Conservation (phyloP, 495 filamentous ascomycete species). For the Umbilicaria muhlenbergii region DNA sequence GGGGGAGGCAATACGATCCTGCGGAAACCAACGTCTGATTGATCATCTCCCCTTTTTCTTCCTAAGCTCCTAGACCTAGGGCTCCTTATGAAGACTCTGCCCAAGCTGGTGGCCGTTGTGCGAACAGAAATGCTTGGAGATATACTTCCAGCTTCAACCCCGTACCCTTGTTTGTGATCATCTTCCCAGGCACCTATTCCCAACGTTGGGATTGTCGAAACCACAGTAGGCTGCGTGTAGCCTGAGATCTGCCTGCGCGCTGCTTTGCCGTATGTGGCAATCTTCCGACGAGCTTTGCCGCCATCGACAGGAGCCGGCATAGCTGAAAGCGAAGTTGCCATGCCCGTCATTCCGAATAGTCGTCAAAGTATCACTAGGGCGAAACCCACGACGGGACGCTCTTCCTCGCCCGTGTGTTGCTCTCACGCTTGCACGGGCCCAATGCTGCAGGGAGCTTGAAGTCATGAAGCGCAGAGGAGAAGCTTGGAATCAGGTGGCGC, state of each 20-base stretch:
- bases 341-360: conserved; percentile 5
- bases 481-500: too few species aligned
- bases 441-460: too few species aligned
- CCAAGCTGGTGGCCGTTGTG: too few species aligned
- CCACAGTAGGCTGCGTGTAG: background rate
- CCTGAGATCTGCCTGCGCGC: conserved; percentile 13
- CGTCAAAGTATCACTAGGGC: background rate
- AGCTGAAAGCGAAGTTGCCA: conserved; percentile 6
- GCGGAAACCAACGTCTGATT: background rate
- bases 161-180: background rate
- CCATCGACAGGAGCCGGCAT: background rate
- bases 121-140: too few species aligned
- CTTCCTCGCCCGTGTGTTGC: background rate
- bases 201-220: too few species aligned
- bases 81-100: too few species aligned
- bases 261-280: conserved; percentile 32
- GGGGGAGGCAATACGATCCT: background rate
- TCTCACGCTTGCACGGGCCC: too few species aligned
- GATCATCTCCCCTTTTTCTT: background rate
- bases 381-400: background rate
- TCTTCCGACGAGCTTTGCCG: conserved; percentile 20
- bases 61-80: too few species aligned
- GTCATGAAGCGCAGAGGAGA: too few species aligned
- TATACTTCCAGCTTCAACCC: too few species aligned
- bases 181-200: background rate